These are phyloP conservation scores for Coelastrella sp. DNA, from an alignment of 139 green algal genomes.

Conservation along the genomic window DNA sequence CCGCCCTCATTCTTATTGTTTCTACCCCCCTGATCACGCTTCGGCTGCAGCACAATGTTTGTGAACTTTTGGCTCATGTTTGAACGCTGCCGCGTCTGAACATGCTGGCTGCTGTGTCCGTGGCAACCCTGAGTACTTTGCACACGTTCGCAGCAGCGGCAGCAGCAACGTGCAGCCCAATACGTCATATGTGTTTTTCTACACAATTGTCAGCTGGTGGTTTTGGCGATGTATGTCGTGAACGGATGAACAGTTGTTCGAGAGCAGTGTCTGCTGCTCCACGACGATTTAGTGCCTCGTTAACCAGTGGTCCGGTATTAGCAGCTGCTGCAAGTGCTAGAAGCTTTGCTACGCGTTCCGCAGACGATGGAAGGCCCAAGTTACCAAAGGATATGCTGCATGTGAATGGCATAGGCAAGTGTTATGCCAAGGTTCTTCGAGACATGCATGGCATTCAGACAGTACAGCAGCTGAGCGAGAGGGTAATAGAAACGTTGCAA, in stretches of 20 bases:
- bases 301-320: neutral
- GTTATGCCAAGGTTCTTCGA: slow-evolving; percentile 58
- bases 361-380: neutral
- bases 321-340: neutral
- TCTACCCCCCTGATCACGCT: neutral
- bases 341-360: neutral
- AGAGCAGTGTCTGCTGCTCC: neutral
- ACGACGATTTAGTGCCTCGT: neutral
- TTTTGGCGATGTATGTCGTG: neutral
- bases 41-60: neutral
- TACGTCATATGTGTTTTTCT: neutral
- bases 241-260: neutral
- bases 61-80: neutral
- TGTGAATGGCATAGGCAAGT: slow-evolving; percentile 42
- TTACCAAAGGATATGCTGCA: slow-evolving; percentile 25
- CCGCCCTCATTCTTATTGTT: neutral
- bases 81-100: neutral
- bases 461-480: slow-evolving; percentile 60
- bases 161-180: neutral
- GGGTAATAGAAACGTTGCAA: slow-evolving; percentile 42
- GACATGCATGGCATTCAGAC: slow-evolving; percentile 42
- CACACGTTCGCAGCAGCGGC: neutral
- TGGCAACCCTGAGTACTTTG: neutral
- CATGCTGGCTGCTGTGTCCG: neutral
- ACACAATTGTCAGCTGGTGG: no score